Base-by-base conservation (phyloP, 441 rosid genomes). In the Gossypium laxum region DNA sequence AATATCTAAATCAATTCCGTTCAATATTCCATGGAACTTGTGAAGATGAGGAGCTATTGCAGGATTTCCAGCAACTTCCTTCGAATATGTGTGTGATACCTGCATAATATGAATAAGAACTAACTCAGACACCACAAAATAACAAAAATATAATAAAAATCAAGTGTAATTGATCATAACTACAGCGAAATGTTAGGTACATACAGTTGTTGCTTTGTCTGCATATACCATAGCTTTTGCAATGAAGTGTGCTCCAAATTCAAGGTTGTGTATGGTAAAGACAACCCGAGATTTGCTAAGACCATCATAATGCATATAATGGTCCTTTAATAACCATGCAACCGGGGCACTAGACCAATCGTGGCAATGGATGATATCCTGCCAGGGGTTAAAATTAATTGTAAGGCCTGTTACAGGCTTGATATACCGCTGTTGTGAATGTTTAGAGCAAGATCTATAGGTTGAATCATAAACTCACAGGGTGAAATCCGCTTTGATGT, bases 261-360 rank as follows among this genome's bases (percentile, higher is more conserved):
- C 97, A 60, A 94, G 88, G 81, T 94, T 94, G 75, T 94, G 98
- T 74, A 91, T 90, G 8, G 98, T 94, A 85, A 91, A 91, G 80
- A 94, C 94, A 79, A 86, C 79, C 58, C 91, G 91, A 74, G 96
- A 79, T 80, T 91, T 91, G 72, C 88, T 84, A 58, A 91, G 96
- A 77, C 96, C 89, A 63, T 90, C 89, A 66, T 89, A 86, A 51
- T 90, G 90, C 85, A 72, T 81, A 71, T 90, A 93, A 28, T 81
- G 84, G 79, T 93, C 97, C 84, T 91, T 93, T 69, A 83, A 90
- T 76, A 91, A 75, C 98, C 96, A 89, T 45, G 96, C 77, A 74
- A 90, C 92, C 19, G 96, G 96, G 71, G 97, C 97, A 76, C 90
- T 90, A 5, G 98, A 90, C 97, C 98, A 93, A 82, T 91, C 98